Conservation (phyloP, 192 early-diverging fungal genomes). For the Rhizoclosmatium globosum region DNA sequence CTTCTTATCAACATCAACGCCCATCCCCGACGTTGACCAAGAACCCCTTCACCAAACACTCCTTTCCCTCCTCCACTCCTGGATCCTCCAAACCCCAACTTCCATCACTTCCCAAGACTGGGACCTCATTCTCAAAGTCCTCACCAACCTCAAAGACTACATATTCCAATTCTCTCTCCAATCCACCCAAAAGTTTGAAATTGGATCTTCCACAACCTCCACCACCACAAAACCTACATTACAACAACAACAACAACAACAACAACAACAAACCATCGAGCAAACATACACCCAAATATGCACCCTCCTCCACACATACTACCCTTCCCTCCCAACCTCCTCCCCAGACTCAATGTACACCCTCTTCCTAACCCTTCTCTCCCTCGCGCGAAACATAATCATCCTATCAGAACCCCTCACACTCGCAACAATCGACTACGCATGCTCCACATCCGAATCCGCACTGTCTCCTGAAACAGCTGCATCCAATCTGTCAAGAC, state of each 20-base stretch:
- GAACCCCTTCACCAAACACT: background rate
- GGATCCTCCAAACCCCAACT: background rate
- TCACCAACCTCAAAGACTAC: background rate
- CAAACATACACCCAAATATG: slow-evolving; percentile 1
- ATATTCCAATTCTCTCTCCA: background rate
- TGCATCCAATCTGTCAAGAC: background rate
- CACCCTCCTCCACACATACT: background rate
- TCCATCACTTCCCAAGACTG: background rate
- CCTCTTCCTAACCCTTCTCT: background rate
- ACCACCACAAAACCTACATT: background rate
- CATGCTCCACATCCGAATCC: background rate
- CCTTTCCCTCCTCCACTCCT: background rate
- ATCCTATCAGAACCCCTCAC: background rate
- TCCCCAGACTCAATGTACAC: background rate
- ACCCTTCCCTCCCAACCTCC: background rate
- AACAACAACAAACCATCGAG: background rate
- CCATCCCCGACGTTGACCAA: background rate
- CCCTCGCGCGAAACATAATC: background rate
- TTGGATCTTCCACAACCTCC: background rate
- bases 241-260: background rate
- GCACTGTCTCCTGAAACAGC: background rate
- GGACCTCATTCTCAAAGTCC: background rate
- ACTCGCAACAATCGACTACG: slow-evolving; percentile 2
- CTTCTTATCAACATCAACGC: background rate
- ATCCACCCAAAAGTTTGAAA: slow-evolving; percentile 15